phyloP scores from a whole-genome alignment of 768 basidiomycete genomes.

The Mrakia blollopis region DNA sequence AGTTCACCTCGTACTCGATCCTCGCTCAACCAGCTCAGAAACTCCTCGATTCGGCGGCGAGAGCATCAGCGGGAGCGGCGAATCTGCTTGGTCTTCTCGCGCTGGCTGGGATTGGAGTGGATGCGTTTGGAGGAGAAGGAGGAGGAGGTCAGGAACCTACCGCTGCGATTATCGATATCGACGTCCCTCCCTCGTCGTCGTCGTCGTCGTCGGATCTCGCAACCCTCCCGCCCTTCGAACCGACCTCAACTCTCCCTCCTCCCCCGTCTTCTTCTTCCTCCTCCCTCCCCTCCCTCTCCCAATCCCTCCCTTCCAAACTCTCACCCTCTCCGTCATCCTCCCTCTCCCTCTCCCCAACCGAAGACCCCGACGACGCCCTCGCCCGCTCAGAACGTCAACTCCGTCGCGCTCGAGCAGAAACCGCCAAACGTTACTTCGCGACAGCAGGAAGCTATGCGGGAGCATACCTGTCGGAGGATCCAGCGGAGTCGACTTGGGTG shows the following conservation, averaged over 20 bases:
- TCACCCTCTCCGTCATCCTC: not conserved
- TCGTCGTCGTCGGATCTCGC: not conserved
- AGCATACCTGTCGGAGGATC: not conserved
- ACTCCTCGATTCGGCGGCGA: not conserved
- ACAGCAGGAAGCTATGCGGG: not conserved
- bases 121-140: not conserved
- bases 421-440: not conserved
- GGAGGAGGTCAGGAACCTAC: not conserved
- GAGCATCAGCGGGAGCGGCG: slow-evolving; percentile 14
- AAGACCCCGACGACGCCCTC: not conserved
- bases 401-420: not conserved
- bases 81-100: slow-evolving; percentile 21
- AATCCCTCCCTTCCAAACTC: not conserved
- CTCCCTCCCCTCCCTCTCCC: not conserved
- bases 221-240: not conserved
- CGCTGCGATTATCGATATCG: no score
- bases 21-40: not conserved
- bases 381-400: not conserved
- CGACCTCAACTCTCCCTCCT: not conserved
- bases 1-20: slow-evolving; percentile 8
- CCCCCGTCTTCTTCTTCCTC: not conserved
- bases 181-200: not conserved
- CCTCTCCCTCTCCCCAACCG: not conserved
- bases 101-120: not conserved
- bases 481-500: not conserved